phyloP scores from a whole-genome alignment of 305 asterid genomes.

The Nicotiana rustica region DNA sequence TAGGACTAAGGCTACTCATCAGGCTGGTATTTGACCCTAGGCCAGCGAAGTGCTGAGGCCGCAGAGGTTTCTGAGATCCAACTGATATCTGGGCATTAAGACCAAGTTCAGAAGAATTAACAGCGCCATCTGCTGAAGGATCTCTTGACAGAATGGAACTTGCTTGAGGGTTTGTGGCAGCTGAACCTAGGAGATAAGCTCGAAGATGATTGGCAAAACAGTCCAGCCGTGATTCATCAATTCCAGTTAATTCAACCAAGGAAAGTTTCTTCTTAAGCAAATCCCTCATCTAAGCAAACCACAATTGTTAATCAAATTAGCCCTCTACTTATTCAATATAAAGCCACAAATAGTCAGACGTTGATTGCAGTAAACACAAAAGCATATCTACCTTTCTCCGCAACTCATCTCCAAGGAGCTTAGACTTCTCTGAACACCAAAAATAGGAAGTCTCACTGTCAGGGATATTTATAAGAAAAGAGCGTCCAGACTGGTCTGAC shows the following conservation, averaged over 20 bases:
- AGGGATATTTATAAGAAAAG: conserved; percentile 64
- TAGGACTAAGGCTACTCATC: conserved; percentile 68
- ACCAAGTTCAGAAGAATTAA: conserved; percentile 50
- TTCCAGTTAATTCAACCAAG: conserved; percentile 86
- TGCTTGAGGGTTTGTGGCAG: conserved; percentile 48
- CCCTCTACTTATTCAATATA: neutral
- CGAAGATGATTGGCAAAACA: conserved; percentile 77
- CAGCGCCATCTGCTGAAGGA: conserved; percentile 46
- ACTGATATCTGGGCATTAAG: conserved; percentile 57
- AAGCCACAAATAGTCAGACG: neutral
- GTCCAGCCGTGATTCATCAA: conserved; percentile 76
- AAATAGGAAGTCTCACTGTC: conserved; percentile 59
- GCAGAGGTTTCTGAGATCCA: conserved; percentile 51
- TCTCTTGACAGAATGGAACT: conserved; percentile 42
- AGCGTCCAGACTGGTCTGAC: conserved; percentile 84
- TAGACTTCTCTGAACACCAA: conserved; percentile 89
- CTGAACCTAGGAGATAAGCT: conserved; percentile 77
- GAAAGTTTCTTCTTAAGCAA: conserved; percentile 73
- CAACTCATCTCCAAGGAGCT: conserved; percentile 74
- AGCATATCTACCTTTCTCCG: conserved; percentile 64
- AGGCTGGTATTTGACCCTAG: conserved; percentile 57
- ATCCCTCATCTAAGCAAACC: conserved; percentile 73
- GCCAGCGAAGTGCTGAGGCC: conserved; percentile 49
- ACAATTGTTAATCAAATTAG: conserved; percentile 34
- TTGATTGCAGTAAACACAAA: conserved; percentile 28